Evolutionary conservation across 169 alveolate genomes (phyloP), one percentile per base, ranked within the genome.

Genomic region (Babesia microti): DNA sequence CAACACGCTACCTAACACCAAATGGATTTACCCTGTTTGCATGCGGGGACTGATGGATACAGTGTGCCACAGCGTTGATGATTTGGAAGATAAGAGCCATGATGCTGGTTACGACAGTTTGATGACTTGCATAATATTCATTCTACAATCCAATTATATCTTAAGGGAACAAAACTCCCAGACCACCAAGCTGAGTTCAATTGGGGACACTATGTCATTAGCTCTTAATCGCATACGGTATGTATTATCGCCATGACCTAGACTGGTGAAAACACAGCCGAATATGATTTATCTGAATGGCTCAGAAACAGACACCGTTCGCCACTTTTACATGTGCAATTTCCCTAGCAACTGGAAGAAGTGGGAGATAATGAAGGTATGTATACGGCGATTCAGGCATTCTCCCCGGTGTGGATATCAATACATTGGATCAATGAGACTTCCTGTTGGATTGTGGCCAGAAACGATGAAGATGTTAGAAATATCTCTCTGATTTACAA

Each of bases 71-170:
- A 21, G 36, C 21, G 29, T 6, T 33, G 39, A 55, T 42, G 50
- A 32, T 11, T 37, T 18, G 22, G 66, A 33, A 36, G 68, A 72
- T 57, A 63, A 41, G 42, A 55, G 60, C 21, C 91, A 80, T 41
- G 86, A 83, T 33, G 91, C 91, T 0, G 91, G 91, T 15, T 84
- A 75, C 48, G 91, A 84, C 50, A 78, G 88, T 35, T 57, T 84
- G 55, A 72, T 84, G 89, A 84, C 91, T 15, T 54, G 84, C 35
- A 23, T 81, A 30, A 81, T 81, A 42, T 81, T 78, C 55, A 65
- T 84, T 18, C 63, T 75, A 33, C 91, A 84, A 42, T 46, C 69
- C 28, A 60, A 53, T 29, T 44, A 60, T 12, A 61, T 74, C 37
- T 46, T 73, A 32, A 51, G 63, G 44, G 47, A 28, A 39, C 23